Evolutionary conservation across 345 rosid genomes (phyloP).

Genomic region (Eutrema japonicum): DNA sequence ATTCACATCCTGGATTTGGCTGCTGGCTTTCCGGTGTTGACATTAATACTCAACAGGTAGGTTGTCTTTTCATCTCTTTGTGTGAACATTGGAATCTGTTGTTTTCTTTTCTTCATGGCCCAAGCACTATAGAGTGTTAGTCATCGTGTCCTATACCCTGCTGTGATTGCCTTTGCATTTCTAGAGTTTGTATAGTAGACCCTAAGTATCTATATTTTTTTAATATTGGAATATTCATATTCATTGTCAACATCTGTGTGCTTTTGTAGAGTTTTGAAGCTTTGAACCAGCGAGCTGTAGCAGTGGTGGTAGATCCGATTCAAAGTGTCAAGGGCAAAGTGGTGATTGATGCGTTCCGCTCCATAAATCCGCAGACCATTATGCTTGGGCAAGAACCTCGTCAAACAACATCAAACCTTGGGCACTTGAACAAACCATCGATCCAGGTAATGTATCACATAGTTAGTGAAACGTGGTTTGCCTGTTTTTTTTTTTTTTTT

Average conservation of each 20-base stretch:
- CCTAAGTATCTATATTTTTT: neutral
- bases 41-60: slow-evolving; percentile 96
- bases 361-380: slow-evolving; percentile 97
- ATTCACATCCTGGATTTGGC: slow-evolving; percentile 99
- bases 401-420: slow-evolving; percentile 97
- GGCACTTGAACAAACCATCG: slow-evolving; percentile 97
- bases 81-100: neutral
- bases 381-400: slow-evolving; percentile 99
- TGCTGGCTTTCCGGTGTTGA: slow-evolving; percentile 99
- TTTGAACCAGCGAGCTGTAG: slow-evolving; percentile 95
- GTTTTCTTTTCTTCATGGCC: neutral
- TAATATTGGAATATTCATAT: neutral
- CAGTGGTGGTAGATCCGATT: slow-evolving; percentile 98
- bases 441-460: slow-evolving; percentile 66
- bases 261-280: slow-evolving; percentile 95
- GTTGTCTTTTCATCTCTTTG: neutral
- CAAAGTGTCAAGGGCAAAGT: slow-evolving; percentile 99
- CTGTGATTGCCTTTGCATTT: slow-evolving; percentile 1
- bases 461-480: neutral
- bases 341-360: slow-evolving; percentile 97
- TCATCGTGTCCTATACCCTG: neutral
- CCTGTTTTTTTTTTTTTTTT: neutral
- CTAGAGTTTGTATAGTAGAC: neutral
- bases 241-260: slow-evolving; percentile 26
- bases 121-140: neutral